Conservation (phyloP, 2,329 filamentous ascomycete species). For the Alternaria atra region DNA sequence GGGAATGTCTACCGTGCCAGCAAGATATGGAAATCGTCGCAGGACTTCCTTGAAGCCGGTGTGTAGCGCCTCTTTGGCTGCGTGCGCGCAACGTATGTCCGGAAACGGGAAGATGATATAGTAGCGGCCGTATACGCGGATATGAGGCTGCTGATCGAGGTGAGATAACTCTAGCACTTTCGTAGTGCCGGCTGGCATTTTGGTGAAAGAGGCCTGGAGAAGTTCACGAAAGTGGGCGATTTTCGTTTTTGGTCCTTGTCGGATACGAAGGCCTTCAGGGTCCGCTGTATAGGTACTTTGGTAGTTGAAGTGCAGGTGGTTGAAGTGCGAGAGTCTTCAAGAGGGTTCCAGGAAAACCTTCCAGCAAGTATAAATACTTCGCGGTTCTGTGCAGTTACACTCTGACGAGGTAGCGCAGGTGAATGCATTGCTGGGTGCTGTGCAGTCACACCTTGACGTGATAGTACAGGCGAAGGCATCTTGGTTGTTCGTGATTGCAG, state of each 20-base stretch:
- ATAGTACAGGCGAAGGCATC: background rate
- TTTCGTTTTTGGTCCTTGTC: background rate
- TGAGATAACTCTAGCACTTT: constrained; percentile 24
- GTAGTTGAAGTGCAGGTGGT: background rate
- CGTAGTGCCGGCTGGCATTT: background rate
- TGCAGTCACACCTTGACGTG: background rate
- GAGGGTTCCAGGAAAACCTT: background rate
- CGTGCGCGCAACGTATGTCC: constrained; percentile 15
- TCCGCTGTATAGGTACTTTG: background rate
- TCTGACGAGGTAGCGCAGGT: background rate
- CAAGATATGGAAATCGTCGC: constrained; percentile 23
- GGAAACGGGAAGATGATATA: constrained; percentile 29
- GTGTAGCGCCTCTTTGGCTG: constrained; percentile 20
- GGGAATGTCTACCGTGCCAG: constrained; percentile 21
- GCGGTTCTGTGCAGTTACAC: background rate
- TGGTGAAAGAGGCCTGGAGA: background rate
- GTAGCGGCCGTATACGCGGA: constrained; percentile 26
- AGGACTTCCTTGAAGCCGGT: constrained; percentile 23
- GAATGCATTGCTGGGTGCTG: background rate
- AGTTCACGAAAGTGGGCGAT: constrained; percentile 4
- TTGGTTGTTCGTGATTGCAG: background rate
- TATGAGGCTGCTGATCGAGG: constrained; percentile 27
- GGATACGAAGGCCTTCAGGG: background rate
- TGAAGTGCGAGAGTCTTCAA: constrained; percentile 2
- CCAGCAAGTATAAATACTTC: constrained; percentile 5